These are phyloP conservation scores for Aschersonia sp. DNA, from an alignment of 2,329 filamentous ascomycete genomes.

Conservation along the genomic window DNA sequence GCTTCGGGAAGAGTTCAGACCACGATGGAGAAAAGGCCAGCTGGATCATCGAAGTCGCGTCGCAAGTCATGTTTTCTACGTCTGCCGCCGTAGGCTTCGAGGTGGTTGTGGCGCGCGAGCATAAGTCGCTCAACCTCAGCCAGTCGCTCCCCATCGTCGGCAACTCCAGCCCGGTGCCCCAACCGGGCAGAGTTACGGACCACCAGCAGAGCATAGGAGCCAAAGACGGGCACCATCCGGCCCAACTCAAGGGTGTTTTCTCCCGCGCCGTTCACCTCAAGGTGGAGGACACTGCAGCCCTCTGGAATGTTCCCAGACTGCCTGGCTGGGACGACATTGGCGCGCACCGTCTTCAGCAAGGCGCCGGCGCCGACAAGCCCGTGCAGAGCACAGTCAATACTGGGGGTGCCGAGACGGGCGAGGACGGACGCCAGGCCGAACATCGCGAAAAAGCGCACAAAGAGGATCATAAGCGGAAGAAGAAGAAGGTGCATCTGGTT, in stretches of 20 bases:
- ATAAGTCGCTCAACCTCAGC: slow-evolving; percentile 61
- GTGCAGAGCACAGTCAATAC: slow-evolving; percentile 19
- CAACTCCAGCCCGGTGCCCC: slow-evolving; percentile 33
- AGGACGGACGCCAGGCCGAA: slow-evolving; percentile 5
- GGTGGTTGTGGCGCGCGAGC: slow-evolving; percentile 70
- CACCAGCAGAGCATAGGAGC: slow-evolving; percentile 50
- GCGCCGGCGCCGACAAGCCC: slow-evolving; percentile 14
- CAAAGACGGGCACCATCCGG: slow-evolving; percentile 43
- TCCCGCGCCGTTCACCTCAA: slow-evolving; percentile 65
- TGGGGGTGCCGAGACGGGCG: slow-evolving; percentile 13
- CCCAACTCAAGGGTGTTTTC: slow-evolving; percentile 63
- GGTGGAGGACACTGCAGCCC: slow-evolving; percentile 72
- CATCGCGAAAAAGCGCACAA: slow-evolving; percentile 49
- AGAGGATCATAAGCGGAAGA: slow-evolving; percentile 40
- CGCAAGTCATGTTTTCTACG: slow-evolving; percentile 85
- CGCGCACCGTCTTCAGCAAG: slow-evolving; percentile 12
- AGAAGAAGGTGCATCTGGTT: slow-evolving; percentile 78
- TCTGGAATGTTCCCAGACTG: slow-evolving; percentile 87
- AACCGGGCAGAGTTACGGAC: slow-evolving; percentile 61
- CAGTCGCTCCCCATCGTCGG: slow-evolving; percentile 30
- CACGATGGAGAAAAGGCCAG: slow-evolving; percentile 45
- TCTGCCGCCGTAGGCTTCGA: slow-evolving; percentile 83
- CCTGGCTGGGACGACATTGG: slow-evolving; percentile 45
- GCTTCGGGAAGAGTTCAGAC: slow-evolving; percentile 28
- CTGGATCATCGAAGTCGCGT: slow-evolving; percentile 85